Evolutionary conservation across 2,329 filamentous ascomycete species (phyloP).

Genomic region (Cladophialophora exuberans): DNA sequence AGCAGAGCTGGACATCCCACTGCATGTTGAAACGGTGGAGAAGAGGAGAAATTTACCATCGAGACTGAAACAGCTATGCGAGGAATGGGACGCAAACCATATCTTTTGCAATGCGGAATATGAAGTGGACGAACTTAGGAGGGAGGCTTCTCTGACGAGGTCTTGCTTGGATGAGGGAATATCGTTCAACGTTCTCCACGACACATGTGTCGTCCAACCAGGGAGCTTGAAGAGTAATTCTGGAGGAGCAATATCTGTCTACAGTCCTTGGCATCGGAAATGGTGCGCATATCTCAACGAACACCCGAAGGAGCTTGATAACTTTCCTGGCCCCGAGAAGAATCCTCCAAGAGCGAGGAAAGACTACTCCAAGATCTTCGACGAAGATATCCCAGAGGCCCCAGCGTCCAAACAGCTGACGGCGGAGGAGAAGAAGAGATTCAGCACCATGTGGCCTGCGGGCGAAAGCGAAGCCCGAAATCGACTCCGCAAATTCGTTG

Average conservation of each 20-base stretch:
- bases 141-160: slow-evolving; percentile 70
- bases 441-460: slow-evolving; percentile 68
- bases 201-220: slow-evolving; percentile 81
- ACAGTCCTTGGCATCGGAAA: slow-evolving; percentile 76
- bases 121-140: slow-evolving; percentile 83
- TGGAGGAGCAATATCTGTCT: slow-evolving; percentile 82
- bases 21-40: slow-evolving; percentile 73
- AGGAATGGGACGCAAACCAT: slow-evolving; percentile 73
- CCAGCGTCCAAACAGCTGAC: slow-evolving; percentile 66
- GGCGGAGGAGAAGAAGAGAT: slow-evolving; percentile 61
- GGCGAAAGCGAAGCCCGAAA: slow-evolving; percentile 72
- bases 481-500: slow-evolving; percentile 69
- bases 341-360: slow-evolving; percentile 58
- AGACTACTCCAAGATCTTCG: slow-evolving; percentile 62
- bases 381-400: slow-evolving; percentile 61
- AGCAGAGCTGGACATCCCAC: slow-evolving; percentile 71
- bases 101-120: slow-evolving; percentile 86
- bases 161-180: slow-evolving; percentile 66
- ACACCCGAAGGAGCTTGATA: slow-evolving; percentile 68
- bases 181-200: slow-evolving; percentile 72
- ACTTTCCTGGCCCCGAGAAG: slow-evolving; percentile 59
- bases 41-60: slow-evolving; percentile 65
- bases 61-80: slow-evolving; percentile 66
- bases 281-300: slow-evolving; percentile 76
- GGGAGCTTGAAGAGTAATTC: slow-evolving; percentile 64